phyloP scores from a whole-genome alignment of 257 asterid species.

The Solanum sejunctum region DNA sequence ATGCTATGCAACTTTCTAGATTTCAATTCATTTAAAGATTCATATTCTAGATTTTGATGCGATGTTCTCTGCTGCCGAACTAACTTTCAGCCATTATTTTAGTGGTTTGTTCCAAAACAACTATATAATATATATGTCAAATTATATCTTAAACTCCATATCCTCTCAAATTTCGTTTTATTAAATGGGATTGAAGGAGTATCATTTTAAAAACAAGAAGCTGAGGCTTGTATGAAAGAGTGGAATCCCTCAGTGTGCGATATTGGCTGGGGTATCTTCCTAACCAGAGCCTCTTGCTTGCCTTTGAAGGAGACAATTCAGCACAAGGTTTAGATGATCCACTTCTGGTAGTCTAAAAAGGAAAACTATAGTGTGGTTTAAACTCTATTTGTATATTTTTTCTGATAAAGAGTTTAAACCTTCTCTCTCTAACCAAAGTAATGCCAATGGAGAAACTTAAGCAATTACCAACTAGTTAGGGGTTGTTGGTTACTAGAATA shows the following conservation, averaged over 20 bases:
- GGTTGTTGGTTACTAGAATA: background rate
- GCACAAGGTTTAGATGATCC: background rate
- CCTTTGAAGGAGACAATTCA: background rate
- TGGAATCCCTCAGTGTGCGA: background rate
- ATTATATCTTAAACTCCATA: background rate
- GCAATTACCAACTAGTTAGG: background rate
- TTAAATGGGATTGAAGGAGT: background rate
- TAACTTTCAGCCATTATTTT: background rate
- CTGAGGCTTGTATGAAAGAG: background rate
- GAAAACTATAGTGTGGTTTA: background rate
- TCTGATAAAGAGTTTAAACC: background rate
- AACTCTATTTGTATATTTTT: background rate
- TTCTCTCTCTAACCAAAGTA: background rate
- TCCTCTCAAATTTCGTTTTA: background rate
- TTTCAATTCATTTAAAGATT: background rate
- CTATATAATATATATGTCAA: background rate
- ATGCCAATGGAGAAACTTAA: background rate
- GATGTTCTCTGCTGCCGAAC: background rate
- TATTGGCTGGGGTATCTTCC: background rate
- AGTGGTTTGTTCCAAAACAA: background rate
- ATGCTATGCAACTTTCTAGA: background rate
- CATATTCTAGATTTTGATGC: background rate
- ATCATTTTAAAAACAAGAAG: background rate
- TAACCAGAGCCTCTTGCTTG: background rate
- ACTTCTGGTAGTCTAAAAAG: background rate